A percentile compares a stretch with the other conserved stretches of the same genome.
Conservation (phyloP, 2,329 filamentous ascomycete genomes). For the Ophiostoma sp. region DNA sequence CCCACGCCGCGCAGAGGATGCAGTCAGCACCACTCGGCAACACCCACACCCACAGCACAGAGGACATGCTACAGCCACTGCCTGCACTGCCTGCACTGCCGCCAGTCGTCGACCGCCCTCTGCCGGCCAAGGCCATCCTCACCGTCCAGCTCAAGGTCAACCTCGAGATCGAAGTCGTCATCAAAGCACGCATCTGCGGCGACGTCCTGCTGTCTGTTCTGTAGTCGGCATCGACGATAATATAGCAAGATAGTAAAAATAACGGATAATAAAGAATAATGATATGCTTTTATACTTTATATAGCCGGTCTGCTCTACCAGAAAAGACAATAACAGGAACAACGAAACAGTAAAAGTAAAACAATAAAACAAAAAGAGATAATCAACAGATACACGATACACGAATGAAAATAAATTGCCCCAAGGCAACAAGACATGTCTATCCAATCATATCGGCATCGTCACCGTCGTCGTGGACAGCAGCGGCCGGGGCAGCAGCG, state of each 20-base stretch:
- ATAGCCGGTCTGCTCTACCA: too few relatives aligned
- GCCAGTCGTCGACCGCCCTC: not conserved
- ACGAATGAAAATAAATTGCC: not conserved
- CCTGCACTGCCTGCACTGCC: not conserved
- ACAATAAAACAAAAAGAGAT: not conserved
- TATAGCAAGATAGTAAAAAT: not conserved
- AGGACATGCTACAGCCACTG: not conserved
- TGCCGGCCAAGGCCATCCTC: conserved; percentile 38
- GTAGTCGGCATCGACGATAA: not conserved
- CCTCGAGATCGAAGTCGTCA: conserved; percentile 61
- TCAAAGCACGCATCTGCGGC: conserved; percentile 63
- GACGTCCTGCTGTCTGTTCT: conserved; percentile 58
- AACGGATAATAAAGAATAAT: not conserved
- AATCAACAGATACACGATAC: too few relatives aligned
- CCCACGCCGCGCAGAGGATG: not conserved
- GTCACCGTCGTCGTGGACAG: conserved; percentile 38
- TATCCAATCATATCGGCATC: conserved; percentile 33
- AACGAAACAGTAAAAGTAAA: not conserved
- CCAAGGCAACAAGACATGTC: not conserved
- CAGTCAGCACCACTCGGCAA: not conserved
- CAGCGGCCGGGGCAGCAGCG: conserved; percentile 31
- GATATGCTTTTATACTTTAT: not conserved
- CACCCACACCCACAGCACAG: not conserved
- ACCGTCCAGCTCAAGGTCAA: conserved; percentile 60
- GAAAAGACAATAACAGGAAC: not conserved